Percentiles rank a stretch among this genome's conserved stretches.
These are phyloP conservation scores for Hemisphaericaspora xylofermentans DNA, from an alignment of 1,139 yeast species.

Conservation along the genomic window DNA sequence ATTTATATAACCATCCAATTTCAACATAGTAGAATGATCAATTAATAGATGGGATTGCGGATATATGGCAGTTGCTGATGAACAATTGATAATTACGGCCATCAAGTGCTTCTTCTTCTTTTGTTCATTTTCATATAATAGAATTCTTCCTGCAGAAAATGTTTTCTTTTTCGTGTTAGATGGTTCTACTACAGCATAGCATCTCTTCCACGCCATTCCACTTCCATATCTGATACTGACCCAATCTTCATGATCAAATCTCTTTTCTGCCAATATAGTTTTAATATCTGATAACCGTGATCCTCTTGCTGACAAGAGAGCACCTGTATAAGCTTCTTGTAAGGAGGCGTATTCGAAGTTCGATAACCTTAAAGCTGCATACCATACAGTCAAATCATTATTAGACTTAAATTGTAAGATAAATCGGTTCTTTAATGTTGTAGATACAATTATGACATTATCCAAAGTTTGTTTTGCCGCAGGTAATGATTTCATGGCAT, in stretches of 20 bases:
- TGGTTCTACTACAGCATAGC: conserved; percentile 91
- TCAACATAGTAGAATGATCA: conserved; percentile 84
- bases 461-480: conserved; percentile 62
- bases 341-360: conserved; percentile 75
- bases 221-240: conserved; percentile 90
- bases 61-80: conserved; percentile 85
- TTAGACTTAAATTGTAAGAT: conserved; percentile 70
- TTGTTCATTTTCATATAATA: conserved; percentile 68
- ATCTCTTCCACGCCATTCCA: conserved; percentile 97
- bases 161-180: conserved; percentile 45
- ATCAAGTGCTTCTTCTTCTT: conserved; percentile 70
- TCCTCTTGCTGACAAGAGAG: conserved; percentile 85
- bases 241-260: conserved; percentile 92
- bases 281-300: conserved; percentile 81
- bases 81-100: conserved; percentile 74
- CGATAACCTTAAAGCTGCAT: conserved; percentile 76
- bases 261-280: conserved; percentile 78
- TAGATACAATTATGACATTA: conserved; percentile 82
- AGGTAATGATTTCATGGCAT: conserved; percentile 64
- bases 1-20: conserved; percentile 77
- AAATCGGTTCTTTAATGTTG: conserved; percentile 85
- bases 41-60: conserved; percentile 81
- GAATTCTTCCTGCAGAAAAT: conserved; percentile 55
- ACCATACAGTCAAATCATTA: conserved; percentile 64
- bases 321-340: conserved; percentile 96